A percentile compares a stretch with the other conserved stretches of the same genome.
These are phyloP conservation scores for Plasmodium relictum DNA, from an alignment of 169 alveolate species.

Conservation along the genomic window DNA sequence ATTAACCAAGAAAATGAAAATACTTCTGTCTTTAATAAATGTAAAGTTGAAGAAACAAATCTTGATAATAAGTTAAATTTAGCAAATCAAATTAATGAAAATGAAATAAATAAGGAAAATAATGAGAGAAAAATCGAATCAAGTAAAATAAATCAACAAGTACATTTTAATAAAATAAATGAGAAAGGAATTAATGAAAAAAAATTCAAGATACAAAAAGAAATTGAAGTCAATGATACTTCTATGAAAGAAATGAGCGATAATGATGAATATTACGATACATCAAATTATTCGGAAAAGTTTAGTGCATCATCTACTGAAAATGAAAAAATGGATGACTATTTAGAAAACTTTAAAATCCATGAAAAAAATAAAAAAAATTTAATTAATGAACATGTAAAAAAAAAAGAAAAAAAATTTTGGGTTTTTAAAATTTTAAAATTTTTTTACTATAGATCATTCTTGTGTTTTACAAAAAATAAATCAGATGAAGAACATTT, in stretches of 20 bases:
- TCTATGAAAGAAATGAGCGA: background rate
- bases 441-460: slow-evolving; percentile 41
- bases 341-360: slow-evolving; percentile 31
- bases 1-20: too few species aligned
- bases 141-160: too few species aligned
- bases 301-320: slow-evolving; percentile 59
- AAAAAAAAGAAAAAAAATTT: background rate
- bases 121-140: too few species aligned
- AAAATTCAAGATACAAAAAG: background rate
- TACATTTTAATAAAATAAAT: too few species aligned
- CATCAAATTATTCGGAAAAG: slow-evolving; percentile 37
- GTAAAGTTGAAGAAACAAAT: too few species aligned
- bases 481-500: slow-evolving; percentile 60
- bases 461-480: slow-evolving; percentile 29
- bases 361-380: background rate
- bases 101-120: too few species aligned
- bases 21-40: too few species aligned
- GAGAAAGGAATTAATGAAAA: background rate
- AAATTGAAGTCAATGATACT: background rate
- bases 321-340: background rate
- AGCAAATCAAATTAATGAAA: too few species aligned
- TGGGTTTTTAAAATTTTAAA: slow-evolving; percentile 68
- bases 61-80: too few species aligned
- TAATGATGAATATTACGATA: background rate
- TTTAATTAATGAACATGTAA: background rate